Percentiles rank a stretch among this genome's conserved stretches.
phyloP scores from a whole-genome alignment of 2,329 filamentous ascomycete genomes.

The Paracorniculantispora psalliotae region DNA sequence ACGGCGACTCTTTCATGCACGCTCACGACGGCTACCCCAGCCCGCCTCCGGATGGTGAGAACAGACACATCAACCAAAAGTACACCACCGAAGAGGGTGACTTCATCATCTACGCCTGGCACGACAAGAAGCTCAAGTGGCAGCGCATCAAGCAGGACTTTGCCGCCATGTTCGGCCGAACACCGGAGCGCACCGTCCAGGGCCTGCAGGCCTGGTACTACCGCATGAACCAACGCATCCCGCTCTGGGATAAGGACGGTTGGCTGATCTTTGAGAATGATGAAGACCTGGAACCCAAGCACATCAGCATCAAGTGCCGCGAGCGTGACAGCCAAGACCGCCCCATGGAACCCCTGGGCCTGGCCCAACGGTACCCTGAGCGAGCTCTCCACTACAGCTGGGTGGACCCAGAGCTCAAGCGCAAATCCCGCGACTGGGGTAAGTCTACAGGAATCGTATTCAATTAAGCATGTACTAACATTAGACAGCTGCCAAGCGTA shows the following conservation, averaged over 20 bases:
- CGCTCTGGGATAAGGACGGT: constrained; percentile 35
- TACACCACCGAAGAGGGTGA: constrained; percentile 40
- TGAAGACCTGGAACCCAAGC: constrained; percentile 33
- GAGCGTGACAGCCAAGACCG: constrained; percentile 33
- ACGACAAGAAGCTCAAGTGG: constrained; percentile 40
- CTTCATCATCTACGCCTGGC: constrained; percentile 40
- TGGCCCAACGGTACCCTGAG: constrained; percentile 43
- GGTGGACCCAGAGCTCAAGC: constrained; percentile 36
- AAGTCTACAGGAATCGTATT: constrained; percentile 21
- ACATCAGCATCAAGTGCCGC: constrained; percentile 35
- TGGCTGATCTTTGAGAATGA: constrained; percentile 36
- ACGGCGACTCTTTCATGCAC: constrained; percentile 22
- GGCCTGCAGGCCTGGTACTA: constrained; percentile 41
- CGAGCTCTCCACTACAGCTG: constrained; percentile 41
- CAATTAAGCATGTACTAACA: constrained; percentile 17
- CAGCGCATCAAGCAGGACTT: constrained; percentile 36
- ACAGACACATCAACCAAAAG: constrained; percentile 39
- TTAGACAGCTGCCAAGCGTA: constrained; percentile 28
- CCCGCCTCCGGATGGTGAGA: constrained; percentile 32
- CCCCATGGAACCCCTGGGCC: constrained; percentile 32
- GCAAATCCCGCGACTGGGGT: constrained; percentile 36
- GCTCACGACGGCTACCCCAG: constrained; percentile 29
- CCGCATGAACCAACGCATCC: constrained; percentile 38
- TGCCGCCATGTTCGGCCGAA: constrained; percentile 33
- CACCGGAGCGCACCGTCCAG: constrained; percentile 34